Percentiles rank a stretch among this genome's conserved stretches.
These are phyloP conservation scores for Lycium ferocissimum DNA, from an alignment of 257 asterid genomes.

Conservation along the genomic window DNA sequence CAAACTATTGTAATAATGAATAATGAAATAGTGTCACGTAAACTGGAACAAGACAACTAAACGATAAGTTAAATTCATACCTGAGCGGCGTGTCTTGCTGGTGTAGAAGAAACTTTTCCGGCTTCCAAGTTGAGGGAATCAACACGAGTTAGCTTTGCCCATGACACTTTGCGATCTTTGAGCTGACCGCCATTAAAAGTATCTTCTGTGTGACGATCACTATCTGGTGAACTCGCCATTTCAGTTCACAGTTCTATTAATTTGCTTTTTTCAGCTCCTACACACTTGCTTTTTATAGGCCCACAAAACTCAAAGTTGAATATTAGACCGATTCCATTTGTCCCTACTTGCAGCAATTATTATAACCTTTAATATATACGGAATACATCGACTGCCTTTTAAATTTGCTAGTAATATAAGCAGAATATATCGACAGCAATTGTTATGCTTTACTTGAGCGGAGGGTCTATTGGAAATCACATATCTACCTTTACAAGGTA, in stretches of 20 bases:
- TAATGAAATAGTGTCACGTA: not conserved
- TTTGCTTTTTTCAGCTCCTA: not conserved
- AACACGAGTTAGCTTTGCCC: constrained; percentile 49
- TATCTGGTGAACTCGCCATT: not conserved
- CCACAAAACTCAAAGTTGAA: not conserved
- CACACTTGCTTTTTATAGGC: constrained; percentile 1
- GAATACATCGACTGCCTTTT: too few relatives aligned
- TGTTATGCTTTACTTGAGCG: too few relatives aligned
- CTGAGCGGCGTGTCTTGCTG: constrained; percentile 31
- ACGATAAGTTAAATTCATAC: not conserved
- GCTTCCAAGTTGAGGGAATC: constrained; percentile 57
- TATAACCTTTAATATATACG: too few relatives aligned
- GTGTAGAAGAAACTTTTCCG: constrained; percentile 40
- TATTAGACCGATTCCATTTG: not conserved
- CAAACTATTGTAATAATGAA: too few relatives aligned
- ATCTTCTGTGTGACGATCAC: constrained; percentile 11
- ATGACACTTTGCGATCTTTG: constrained; percentile 47
- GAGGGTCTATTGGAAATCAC: too few relatives aligned
- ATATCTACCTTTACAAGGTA: too few relatives aligned
- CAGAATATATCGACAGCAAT: too few relatives aligned
- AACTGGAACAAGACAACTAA: not conserved
- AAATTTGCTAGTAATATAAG: too few relatives aligned
- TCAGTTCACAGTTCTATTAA: not conserved
- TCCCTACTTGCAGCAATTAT: not conserved
- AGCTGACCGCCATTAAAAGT: not conserved